Evolutionary conservation across 176 grass and related monocot genomes (phyloP).

Genomic region (Ensete glaucum): DNA sequence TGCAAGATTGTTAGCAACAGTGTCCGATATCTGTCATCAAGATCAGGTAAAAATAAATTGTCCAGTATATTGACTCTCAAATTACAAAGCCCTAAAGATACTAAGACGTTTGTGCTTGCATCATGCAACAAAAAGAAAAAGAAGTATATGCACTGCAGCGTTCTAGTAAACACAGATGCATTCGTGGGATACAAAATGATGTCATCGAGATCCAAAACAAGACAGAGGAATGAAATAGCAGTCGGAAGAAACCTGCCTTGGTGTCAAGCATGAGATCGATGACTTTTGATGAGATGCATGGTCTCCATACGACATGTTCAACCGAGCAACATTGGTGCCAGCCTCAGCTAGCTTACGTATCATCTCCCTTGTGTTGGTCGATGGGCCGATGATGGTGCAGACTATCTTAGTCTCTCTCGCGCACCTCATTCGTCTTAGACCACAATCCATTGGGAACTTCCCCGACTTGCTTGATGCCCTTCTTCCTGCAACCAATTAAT

Average conservation of each 20-base stretch:
- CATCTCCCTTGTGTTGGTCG: constrained; percentile 85
- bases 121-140: too few relatives aligned
- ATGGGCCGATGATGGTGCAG: constrained; percentile 82
- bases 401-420: constrained; percentile 99
- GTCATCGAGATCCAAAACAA: not conserved
- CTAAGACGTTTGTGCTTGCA: too few relatives aligned
- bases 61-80: not conserved
- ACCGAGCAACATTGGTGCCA: constrained; percentile 81
- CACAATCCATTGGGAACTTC: constrained; percentile 42
- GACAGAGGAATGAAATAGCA: not conserved
- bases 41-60: not conserved
- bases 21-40: not conserved
- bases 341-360: constrained; percentile 85
- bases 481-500: constrained; percentile 43
- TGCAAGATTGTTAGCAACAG: not conserved
- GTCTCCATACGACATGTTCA: constrained; percentile 96
- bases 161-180: too few relatives aligned
- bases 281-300: constrained; percentile 87
- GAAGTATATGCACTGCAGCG: too few relatives aligned
- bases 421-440: constrained; percentile 77
- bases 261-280: constrained; percentile 98
- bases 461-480: constrained; percentile 50
- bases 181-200: not conserved
- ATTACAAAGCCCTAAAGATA: not conserved
- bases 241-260: constrained; percentile 41